These are phyloP conservation scores for Fusarium acutatum DNA, from an alignment of 2,329 filamentous ascomycete genomes.

Conservation along the genomic window DNA sequence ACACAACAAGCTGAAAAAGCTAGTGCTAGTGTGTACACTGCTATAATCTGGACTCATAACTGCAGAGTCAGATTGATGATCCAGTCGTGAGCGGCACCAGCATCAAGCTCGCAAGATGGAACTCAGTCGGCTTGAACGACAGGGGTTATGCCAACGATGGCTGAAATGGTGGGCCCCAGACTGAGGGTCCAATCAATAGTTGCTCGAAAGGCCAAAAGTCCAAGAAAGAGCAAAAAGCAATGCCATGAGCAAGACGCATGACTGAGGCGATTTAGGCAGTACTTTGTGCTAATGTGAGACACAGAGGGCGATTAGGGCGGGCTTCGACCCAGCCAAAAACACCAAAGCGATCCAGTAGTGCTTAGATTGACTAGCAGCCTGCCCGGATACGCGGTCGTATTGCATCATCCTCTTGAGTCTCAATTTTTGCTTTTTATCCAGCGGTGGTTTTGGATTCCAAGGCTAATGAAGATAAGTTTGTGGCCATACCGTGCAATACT, in stretches of 20 bases:
- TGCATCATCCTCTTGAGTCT: slow-evolving; percentile 35
- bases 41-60: neutral
- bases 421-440: slow-evolving; percentile 27
- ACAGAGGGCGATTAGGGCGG: slow-evolving; percentile 31
- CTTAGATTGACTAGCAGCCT: slow-evolving; percentile 25
- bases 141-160: slow-evolving; percentile 36
- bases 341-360: slow-evolving; percentile 32
- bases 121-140: slow-evolving; percentile 9
- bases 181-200: slow-evolving; percentile 33
- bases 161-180: slow-evolving; percentile 37
- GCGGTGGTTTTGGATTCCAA: slow-evolving; percentile 19
- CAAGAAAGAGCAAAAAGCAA: slow-evolving; percentile 29
- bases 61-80: neutral
- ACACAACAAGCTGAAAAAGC: neutral
- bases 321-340: slow-evolving; percentile 26
- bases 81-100: neutral
- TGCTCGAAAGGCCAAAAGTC: slow-evolving; percentile 19
- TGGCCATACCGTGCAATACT: slow-evolving; percentile 1
- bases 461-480: slow-evolving; percentile 6
- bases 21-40: neutral
- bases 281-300: slow-evolving; percentile 37
- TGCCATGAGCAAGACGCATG: slow-evolving; percentile 25
- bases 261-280: slow-evolving; percentile 29
- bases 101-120: slow-evolving; percentile 11
- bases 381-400: slow-evolving; percentile 29